phyloP scores from a whole-genome alignment of 305 asterid genomes.

The Rubia tinctorum region DNA sequence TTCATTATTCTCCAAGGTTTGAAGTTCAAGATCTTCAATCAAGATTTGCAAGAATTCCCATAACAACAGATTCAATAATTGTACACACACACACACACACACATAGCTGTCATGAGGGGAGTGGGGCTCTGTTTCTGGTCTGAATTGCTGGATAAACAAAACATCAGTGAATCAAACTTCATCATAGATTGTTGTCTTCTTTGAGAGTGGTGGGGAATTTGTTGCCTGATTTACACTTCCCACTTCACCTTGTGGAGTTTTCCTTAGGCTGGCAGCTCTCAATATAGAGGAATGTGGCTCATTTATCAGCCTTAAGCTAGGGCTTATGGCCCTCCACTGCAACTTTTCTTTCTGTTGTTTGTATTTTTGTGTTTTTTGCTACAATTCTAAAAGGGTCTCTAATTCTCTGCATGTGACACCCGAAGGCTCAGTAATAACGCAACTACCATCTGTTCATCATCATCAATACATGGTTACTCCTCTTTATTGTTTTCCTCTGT shows the following conservation, averaged over 20 bases:
- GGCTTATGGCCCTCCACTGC: slow-evolving; percentile 19
- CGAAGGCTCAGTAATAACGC: neutral
- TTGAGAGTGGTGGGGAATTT: slow-evolving; percentile 30
- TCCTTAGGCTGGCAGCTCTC: slow-evolving; percentile 47
- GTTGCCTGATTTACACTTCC: slow-evolving; percentile 35
- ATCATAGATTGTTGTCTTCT: slow-evolving; percentile 38
- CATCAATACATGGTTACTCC: neutral
- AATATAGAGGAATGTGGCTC: slow-evolving; percentile 23
- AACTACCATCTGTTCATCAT: neutral
- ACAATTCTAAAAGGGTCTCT: neutral
- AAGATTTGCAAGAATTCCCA: slow-evolving; percentile 36
- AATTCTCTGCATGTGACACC: slow-evolving; percentile 6
- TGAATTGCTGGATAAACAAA: slow-evolving; percentile 37
- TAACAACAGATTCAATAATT: slow-evolving; percentile 52
- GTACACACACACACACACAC: slow-evolving; percentile 40
- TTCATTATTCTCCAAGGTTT: slow-evolving; percentile 55
- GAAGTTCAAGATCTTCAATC: slow-evolving; percentile 30
- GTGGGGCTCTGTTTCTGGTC: slow-evolving; percentile 50
- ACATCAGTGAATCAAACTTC: slow-evolving; percentile 29
- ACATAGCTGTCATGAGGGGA: slow-evolving; percentile 40
- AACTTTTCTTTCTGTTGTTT: slow-evolving; percentile 6
- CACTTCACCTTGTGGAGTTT: slow-evolving; percentile 31
- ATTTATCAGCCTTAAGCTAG: slow-evolving; percentile 17
- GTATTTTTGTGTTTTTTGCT: neutral
- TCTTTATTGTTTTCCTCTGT: neutral